Evolutionary conservation across 169 alveolate species (phyloP).

Genomic region (Eimeria maxima): DNA sequence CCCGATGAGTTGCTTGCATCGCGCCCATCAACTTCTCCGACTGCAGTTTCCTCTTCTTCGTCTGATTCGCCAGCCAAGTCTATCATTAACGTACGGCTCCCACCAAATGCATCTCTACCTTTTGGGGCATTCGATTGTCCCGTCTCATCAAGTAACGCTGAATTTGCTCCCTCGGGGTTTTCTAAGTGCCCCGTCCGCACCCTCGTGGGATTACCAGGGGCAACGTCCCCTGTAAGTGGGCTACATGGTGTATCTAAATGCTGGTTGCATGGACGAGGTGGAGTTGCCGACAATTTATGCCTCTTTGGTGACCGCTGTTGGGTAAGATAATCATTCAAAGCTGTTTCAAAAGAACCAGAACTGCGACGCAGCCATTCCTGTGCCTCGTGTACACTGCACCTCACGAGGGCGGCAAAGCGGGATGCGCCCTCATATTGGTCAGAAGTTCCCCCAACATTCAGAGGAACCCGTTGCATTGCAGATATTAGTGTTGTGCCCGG

Average conservation of each 20-base stretch:
- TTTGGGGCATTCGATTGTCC: not conserved
- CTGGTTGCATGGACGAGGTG: slow-evolving; percentile 19
- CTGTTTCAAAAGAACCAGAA: slow-evolving; percentile 63
- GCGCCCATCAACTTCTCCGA: not conserved
- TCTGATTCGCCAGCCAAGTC: slow-evolving; percentile 57
- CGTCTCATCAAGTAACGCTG: not conserved
- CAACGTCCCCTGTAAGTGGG: not conserved
- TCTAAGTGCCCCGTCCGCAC: not conserved
- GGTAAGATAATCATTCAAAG: slow-evolving; percentile 52
- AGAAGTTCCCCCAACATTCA: not conserved
- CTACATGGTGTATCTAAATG: not conserved
- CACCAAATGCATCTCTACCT: not conserved
- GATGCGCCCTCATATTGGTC: slow-evolving; percentile 34
- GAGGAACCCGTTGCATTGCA: slow-evolving; percentile 37
- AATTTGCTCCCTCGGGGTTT: not conserved
- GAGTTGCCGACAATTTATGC: not conserved
- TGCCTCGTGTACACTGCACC: slow-evolving; percentile 64
- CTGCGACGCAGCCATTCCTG: slow-evolving; percentile 53
- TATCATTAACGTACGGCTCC: slow-evolving; percentile 17
- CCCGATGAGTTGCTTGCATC: not conserved
- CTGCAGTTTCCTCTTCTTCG: slow-evolving; percentile 15
- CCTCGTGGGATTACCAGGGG: not conserved
- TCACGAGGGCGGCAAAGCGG: slow-evolving; percentile 59
- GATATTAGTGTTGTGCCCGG: not conserved
- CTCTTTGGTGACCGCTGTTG: slow-evolving; percentile 31